Conservation (phyloP, 441 rosid genomes). For the Adansonia madagascariensis region DNA sequence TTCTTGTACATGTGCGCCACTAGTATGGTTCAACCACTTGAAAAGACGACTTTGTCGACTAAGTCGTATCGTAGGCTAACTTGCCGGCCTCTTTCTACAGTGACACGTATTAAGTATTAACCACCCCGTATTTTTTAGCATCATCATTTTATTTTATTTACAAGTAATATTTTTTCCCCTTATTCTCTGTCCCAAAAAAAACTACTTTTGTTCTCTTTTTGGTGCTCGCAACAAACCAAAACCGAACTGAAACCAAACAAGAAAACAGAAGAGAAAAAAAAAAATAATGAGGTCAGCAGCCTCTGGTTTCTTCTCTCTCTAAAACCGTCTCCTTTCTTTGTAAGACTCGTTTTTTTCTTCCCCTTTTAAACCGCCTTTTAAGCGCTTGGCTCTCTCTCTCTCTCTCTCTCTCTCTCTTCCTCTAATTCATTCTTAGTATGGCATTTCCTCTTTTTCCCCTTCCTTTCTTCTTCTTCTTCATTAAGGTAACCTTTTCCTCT, state of each 20-base stretch:
- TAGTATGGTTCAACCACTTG: constrained; percentile 7
- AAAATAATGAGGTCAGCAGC: constrained; percentile 3
- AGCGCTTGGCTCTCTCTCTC: background rate
- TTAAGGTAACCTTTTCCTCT: constrained; percentile 32
- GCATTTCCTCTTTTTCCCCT: background rate
- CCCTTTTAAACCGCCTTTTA: constrained; percentile 2
- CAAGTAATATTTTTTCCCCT: background rate
- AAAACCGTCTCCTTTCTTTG: background rate
- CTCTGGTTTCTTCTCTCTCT: constrained; percentile 16
- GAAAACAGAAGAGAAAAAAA: background rate
- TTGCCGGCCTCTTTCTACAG: background rate
- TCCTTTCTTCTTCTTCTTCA: constrained; percentile 5
- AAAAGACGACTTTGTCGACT: constrained; percentile 37
- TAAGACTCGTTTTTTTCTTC: background rate
- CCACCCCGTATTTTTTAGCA: background rate
- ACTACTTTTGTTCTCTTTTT: too few species aligned
- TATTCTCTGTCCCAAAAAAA: background rate
- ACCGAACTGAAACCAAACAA: background rate
- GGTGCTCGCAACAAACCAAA: background rate
- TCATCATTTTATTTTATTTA: background rate
- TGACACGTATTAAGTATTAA: constrained; percentile 19
- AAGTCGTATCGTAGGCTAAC: constrained; percentile 24
- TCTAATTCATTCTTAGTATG: background rate
- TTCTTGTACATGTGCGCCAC: constrained; percentile 39
- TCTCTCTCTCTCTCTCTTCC: too few species aligned